Percentiles rank a stretch among this genome's conserved stretches.
Evolutionary conservation across 805 yeast species (phyloP).

Genomic region (Spathaspora girioi): DNA sequence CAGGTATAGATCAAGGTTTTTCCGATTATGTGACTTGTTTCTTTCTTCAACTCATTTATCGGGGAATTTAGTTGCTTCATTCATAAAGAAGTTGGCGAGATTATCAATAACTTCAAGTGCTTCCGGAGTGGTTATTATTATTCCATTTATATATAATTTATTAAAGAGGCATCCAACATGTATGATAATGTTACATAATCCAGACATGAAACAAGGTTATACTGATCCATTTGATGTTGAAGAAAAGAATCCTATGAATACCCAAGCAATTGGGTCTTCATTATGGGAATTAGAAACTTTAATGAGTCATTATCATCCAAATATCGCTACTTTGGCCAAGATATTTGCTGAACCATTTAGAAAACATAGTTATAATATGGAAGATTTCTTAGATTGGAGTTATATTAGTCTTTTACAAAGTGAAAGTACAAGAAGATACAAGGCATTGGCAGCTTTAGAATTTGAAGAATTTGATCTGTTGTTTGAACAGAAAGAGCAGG

Average conservation of each 20-base stretch:
- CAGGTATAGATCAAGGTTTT: slow-evolving; percentile 79
- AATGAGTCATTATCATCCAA: slow-evolving; percentile 88
- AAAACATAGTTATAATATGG: slow-evolving; percentile 83
- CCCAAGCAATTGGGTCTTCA: slow-evolving; percentile 80
- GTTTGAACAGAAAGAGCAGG: slow-evolving; percentile 17
- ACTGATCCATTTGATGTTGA: slow-evolving; percentile 63
- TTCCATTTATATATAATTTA: slow-evolving; percentile 90
- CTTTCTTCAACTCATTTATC: slow-evolving; percentile 85
- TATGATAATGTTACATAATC: slow-evolving; percentile 78
- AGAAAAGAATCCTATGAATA: slow-evolving; percentile 72
- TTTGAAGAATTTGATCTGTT: slow-evolving; percentile 51
- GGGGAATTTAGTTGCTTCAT: slow-evolving; percentile 78
- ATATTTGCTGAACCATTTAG: slow-evolving; percentile 87
- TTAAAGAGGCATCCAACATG: slow-evolving; percentile 91
- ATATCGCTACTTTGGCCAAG: slow-evolving; percentile 86
- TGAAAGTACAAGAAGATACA: slow-evolving; percentile 61
- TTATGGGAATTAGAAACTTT: slow-evolving; percentile 87
- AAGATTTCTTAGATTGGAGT: slow-evolving; percentile 92
- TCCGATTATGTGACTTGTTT: slow-evolving; percentile 82
- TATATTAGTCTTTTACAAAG: slow-evolving; percentile 62
- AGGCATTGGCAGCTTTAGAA: slow-evolving; percentile 75
- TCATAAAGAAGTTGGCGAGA: slow-evolving; percentile 78
- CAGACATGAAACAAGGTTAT: slow-evolving; percentile 22
- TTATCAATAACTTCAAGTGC: slow-evolving; percentile 78
- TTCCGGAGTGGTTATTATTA: slow-evolving; percentile 77